A percentile compares a stretch with the other conserved stretches of the same genome.
phyloP scores from a whole-genome alignment of 177 flowering plant genomes.

The Vitis hybrid region DNA sequence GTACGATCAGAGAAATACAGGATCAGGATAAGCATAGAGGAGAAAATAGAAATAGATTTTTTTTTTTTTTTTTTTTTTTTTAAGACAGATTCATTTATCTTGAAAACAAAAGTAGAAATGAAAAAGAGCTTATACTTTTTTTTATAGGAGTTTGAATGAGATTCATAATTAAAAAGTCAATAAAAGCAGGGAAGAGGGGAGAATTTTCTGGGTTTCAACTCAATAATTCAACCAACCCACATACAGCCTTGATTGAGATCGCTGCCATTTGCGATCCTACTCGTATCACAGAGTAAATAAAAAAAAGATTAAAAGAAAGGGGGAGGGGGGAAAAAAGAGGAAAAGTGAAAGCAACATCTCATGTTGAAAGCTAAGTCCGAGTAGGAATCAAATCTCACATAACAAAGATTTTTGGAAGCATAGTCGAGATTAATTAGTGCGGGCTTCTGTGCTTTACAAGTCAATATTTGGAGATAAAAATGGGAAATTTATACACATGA shows the following conservation, averaged over 20 bases:
- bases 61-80: no score
- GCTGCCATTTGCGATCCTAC: conserved; percentile 6
- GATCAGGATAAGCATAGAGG: neutral
- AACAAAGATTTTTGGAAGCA: no score
- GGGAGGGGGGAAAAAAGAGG: neutral
- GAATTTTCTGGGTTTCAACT: neutral
- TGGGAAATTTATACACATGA: no score
- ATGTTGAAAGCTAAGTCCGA: no score
- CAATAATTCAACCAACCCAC: conserved; percentile 3
- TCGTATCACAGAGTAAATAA: neutral
- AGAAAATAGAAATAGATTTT: neutral
- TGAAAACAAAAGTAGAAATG: neutral
- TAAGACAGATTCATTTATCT: neutral
- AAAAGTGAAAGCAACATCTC: neutral
- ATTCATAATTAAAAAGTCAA: neutral
- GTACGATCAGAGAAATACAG: no score
- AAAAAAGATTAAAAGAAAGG: no score
- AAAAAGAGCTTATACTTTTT: no score
- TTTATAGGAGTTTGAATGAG: neutral
- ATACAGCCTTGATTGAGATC: neutral
- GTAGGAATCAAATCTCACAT: neutral
- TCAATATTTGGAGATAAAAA: no score
- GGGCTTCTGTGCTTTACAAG: no score
- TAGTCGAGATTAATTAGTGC: no score
- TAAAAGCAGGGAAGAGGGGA: neutral